Evolutionary conservation across 1,139 yeast species (phyloP), one percentile per base, ranked within the genome.

Genomic region (Yamadazyma triangularis): DNA sequence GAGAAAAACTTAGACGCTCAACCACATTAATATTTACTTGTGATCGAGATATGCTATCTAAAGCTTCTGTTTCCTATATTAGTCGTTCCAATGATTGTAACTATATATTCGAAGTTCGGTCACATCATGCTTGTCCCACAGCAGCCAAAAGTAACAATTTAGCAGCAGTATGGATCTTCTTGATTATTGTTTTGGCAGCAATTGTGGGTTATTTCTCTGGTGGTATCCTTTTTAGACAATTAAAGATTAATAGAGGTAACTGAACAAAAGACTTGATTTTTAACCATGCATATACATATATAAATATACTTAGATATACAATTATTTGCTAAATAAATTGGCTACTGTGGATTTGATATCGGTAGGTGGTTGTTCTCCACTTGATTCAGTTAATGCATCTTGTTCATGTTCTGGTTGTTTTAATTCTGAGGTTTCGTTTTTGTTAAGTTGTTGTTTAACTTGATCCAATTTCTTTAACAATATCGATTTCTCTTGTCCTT

Each of bases 111-210:
- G 96, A 88, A 52, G 87, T 86, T 16, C 63, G 88, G 42, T 84
- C 95, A 4, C 79, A 85, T 30, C 85, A 82, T 53, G 96, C 95
- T 0, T 88, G 96, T 56, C 88, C 95, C 0, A 81, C 89, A 0
- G 79, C 86, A 8, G 77, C 80, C 35, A 50, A 70, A 57, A 71
- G 65, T 4, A 76, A 74, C 42, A 72, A 75, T 36, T 51, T 69
- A 40, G 79, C 79, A 2, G 75, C 76, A 4, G 64, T 76, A 27
- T 75, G 81, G 79, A 76, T 78, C 26, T 76, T 77, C 40, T 41
- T 75, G 13, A 53, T 76, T 30, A 77, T 78, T 28, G 48, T 76
- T 22, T 47, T 70, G 29, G 74, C 79, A 12, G 79, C 81, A 0
- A 49, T 72, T 13, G 60, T 64, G 14, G 83, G 77, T 7, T 76